These are phyloP conservation scores for Fraxinus latifolia DNA, from an alignment of 305 asterid genomes.

Conservation along the genomic window DNA sequence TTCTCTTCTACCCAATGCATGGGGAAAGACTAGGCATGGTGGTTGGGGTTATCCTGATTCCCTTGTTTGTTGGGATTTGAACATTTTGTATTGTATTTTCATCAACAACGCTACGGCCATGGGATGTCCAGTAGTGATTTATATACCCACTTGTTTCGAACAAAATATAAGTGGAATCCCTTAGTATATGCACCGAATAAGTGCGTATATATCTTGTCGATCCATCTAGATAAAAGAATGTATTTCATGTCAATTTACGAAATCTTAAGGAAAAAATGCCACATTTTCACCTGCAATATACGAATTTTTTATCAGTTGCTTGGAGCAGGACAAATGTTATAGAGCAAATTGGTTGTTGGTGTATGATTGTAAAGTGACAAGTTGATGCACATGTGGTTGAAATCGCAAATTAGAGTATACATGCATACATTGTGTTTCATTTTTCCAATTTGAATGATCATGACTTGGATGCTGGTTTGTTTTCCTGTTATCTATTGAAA, in stretches of 20 bases:
- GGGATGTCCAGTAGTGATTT: neutral
- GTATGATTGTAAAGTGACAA: neutral
- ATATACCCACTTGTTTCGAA: neutral
- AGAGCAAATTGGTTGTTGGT: neutral
- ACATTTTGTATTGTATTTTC: neutral
- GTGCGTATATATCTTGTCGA: neutral
- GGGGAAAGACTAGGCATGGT: neutral
- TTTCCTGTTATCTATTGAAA: neutral
- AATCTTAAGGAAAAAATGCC: neutral
- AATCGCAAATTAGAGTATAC: neutral
- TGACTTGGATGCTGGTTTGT: neutral
- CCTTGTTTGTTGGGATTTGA: neutral
- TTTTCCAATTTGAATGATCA: constrained; percentile 6
- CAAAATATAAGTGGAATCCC: neutral
- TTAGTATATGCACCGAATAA: neutral
- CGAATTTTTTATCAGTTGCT: neutral
- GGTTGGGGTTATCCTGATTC: neutral
- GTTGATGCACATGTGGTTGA: neutral
- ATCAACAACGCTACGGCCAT: neutral
- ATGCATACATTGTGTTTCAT: neutral
- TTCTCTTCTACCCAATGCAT: neutral
- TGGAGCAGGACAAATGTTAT: neutral
- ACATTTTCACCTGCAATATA: neutral
- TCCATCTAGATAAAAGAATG: neutral
- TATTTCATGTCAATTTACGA: neutral